phyloP scores from a whole-genome alignment of 257 asterid species.

The Ligustrum vulgare region DNA sequence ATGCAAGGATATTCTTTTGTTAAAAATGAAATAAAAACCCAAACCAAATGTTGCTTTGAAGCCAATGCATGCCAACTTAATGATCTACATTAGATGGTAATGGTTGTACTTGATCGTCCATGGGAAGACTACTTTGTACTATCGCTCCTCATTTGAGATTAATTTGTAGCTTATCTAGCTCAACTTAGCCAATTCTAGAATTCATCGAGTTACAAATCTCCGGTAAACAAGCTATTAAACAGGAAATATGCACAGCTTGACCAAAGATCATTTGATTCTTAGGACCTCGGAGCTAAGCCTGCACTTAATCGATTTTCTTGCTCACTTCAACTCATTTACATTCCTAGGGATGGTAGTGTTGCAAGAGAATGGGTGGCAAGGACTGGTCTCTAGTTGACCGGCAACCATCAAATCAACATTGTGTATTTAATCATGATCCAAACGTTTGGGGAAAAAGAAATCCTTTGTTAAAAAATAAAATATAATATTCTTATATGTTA shows the following conservation, averaged over 20 bases:
- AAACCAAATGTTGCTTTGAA: background rate
- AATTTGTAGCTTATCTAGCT: background rate
- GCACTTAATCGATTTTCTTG: background rate
- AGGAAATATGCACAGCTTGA: no score
- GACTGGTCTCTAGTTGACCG: background rate
- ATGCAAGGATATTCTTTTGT: background rate
- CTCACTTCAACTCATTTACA: background rate
- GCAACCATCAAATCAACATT: background rate
- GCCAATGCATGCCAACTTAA: background rate
- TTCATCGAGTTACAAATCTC: background rate
- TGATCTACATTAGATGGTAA: background rate
- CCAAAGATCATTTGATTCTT: background rate
- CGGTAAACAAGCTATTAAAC: background rate
- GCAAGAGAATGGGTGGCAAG: background rate
- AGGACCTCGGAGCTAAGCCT: background rate
- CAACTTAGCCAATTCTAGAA: background rate
- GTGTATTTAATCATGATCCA: background rate
- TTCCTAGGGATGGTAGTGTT: background rate
- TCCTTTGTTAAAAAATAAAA: background rate
- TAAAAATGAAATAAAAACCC: background rate
- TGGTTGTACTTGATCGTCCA: background rate
- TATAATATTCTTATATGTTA: background rate
- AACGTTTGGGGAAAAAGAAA: background rate
- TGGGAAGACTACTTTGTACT: background rate
- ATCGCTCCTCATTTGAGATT: background rate